Evolutionary conservation across 139 green algal species (phyloP), one percentile per base, ranked within the genome.

Genomic region (Parachlorella kessleri): DNA sequence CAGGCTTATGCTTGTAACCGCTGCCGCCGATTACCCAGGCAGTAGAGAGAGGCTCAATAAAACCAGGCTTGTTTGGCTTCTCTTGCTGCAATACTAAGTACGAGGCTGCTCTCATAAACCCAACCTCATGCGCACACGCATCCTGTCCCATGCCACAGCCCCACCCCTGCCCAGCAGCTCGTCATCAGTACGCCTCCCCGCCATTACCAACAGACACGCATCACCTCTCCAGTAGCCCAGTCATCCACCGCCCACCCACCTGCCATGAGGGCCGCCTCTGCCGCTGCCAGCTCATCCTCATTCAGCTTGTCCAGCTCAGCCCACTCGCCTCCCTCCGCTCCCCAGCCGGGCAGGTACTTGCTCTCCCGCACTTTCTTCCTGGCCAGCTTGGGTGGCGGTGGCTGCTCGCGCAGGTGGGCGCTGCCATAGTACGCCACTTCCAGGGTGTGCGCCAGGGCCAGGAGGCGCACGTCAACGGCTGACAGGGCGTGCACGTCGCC

Each of bases 401-500:
- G 89, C 35, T 90, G 77, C 48, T 83, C 59, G 2, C 82, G 77
- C 48, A 98, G 73, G 85, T 96, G 86, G 2, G 2, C 66, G 23
- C 39, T 63, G 36, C 93, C 91, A 76, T 98, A 83, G 3, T 84
- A 80, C 1, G 78, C 78, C 9, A 90, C 75, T 81, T 98, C 94
- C 54, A 98, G 84, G 0, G 78, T 90, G 77, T 92, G 82, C 0
- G 93, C 82, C 42, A 98, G 86, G 4, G 95, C 95, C 10, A 98
- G 82, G 55, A 98, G 88, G 64, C 91, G 89, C 26, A 97, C 63
- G 67, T 98, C 95, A 1, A 87, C 83, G 1, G 78, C 59, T 1
- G 95, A 98, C 8, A 98, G 87, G 6, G 90, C 88, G 54, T 94
- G 88, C 6, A 96, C 75, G 83, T 98, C 95, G 9, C 95, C 95